phyloP scores from a whole-genome alignment of 345 rosid genomes.

The Theobroma cacao region DNA sequence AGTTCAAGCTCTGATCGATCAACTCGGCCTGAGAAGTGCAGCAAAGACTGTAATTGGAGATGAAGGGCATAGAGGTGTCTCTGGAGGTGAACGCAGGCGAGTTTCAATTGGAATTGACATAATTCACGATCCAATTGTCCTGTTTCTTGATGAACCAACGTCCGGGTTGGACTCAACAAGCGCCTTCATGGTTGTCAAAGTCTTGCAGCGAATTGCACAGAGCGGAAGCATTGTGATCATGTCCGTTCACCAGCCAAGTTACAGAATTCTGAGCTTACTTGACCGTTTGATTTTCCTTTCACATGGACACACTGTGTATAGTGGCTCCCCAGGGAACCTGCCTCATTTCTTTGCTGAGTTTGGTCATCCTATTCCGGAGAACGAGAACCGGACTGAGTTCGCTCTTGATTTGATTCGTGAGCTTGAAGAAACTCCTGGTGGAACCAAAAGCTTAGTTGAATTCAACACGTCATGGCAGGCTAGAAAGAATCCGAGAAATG shows the following conservation, averaged over 20 bases:
- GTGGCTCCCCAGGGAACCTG: constrained; percentile 58
- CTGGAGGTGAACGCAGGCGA: constrained; percentile 90
- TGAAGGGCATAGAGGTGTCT: constrained; percentile 91
- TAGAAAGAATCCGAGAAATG: constrained; percentile 19
- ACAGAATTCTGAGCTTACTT: constrained; percentile 69
- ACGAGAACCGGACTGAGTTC: constrained; percentile 81
- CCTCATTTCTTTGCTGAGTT: constrained; percentile 68
- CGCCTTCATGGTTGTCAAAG: constrained; percentile 92
- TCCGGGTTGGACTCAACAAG: constrained; percentile 95
- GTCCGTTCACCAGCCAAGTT: constrained; percentile 96
- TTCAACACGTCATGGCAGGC: constrained; percentile 68
- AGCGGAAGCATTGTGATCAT: constrained; percentile 90
- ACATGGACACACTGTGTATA: constrained; percentile 70
- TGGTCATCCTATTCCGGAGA: constrained; percentile 82
- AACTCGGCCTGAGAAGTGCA: constrained; percentile 68
- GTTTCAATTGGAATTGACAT: constrained; percentile 81
- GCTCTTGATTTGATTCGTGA: constrained; percentile 84
- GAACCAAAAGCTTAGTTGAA: constrained; percentile 65
- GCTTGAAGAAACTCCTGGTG: constrained; percentile 73
- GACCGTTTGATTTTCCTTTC: constrained; percentile 80
- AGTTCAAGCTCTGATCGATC: constrained; percentile 88
- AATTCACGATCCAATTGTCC: constrained; percentile 81
- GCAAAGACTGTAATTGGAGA: constrained; percentile 91
- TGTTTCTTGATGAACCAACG: constrained; percentile 92
- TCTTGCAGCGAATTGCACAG: constrained; percentile 78